Evolutionary conservation across 2,329 filamentous ascomycete species (phyloP).

Genomic region (Keithomyces neogunnii): DNA sequence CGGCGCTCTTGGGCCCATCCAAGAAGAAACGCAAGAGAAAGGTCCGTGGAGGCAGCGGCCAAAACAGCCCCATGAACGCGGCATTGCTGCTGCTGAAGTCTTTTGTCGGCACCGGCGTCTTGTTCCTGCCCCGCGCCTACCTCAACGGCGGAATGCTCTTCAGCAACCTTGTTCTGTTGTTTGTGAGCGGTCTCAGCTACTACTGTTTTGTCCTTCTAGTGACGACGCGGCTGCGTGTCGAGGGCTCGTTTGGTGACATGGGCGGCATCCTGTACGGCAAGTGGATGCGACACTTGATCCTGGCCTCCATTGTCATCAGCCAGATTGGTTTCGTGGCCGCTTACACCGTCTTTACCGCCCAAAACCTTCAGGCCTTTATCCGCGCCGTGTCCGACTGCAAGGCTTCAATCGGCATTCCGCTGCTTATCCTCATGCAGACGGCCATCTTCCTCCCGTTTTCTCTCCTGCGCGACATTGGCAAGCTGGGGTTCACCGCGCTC

Average conservation of each 20-base stretch:
- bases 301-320: conserved; percentile 86
- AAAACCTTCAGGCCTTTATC: conserved; percentile 93
- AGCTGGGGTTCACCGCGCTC: conserved; percentile 90
- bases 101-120: conserved; percentile 91
- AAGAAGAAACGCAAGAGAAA: conserved; percentile 69
- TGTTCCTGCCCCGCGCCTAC: conserved; percentile 88
- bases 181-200: conserved; percentile 80
- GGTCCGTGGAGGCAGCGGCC: conserved; percentile 63
- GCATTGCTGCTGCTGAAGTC: conserved; percentile 87
- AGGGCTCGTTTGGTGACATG: conserved; percentile 97
- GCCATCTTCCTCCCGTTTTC: conserved; percentile 91
- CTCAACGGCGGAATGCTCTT: conserved; percentile 97
- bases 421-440: conserved; percentile 90
- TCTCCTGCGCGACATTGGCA: conserved; percentile 90
- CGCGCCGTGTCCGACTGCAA: conserved; percentile 83
- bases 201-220: conserved; percentile 96
- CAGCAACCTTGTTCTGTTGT: conserved; percentile 82
- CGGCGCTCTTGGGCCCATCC: conserved; percentile 70
- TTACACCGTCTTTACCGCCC: conserved; percentile 93
- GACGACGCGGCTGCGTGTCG: conserved; percentile 72
- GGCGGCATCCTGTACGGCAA: conserved; percentile 85
- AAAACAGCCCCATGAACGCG: conserved; percentile 70
- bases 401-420: conserved; percentile 76
- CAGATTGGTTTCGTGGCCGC: conserved; percentile 92
- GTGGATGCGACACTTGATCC: conserved; percentile 81